phyloP scores from a whole-genome alignment of 148 eudicot genomes.

The Mesembryanthemum crystallinum region DNA sequence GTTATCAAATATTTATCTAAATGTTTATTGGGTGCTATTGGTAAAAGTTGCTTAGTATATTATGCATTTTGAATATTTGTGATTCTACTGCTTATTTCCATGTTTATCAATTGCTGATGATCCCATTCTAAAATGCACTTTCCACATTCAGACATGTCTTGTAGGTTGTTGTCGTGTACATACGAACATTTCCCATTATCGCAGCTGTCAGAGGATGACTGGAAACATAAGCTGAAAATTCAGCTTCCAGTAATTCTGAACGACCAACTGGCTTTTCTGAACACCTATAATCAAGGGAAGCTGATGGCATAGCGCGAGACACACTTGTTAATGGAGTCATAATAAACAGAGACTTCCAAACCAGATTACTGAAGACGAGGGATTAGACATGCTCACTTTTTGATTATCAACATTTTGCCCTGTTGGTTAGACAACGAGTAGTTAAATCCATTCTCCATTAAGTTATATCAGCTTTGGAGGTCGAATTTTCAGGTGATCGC shows the following conservation, averaged over 20 bases:
- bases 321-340: background rate
- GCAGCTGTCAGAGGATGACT: background rate
- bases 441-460: slow-evolving; percentile 4
- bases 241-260: slow-evolving; percentile 9
- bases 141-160: slow-evolving; percentile 1
- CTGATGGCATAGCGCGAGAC: background rate
- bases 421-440: background rate
- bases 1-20: background rate
- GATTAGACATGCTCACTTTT: background rate
- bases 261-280: slow-evolving; percentile 1
- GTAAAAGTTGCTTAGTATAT: background rate
- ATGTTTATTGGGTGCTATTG: background rate
- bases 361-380: background rate
- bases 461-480: slow-evolving; percentile 10
- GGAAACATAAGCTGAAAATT: background rate
- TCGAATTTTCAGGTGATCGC: background rate
- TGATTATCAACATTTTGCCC: background rate
- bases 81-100: background rate
- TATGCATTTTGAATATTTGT: background rate
- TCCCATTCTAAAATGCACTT: background rate
- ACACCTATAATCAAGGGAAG: slow-evolving; percentile 1
- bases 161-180: slow-evolving; percentile 14
- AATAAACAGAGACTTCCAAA: background rate
- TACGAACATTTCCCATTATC: background rate
- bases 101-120: background rate